Conservation (phyloP, 2,329 filamentous ascomycete species). For the Alternaria sp. region DNA sequence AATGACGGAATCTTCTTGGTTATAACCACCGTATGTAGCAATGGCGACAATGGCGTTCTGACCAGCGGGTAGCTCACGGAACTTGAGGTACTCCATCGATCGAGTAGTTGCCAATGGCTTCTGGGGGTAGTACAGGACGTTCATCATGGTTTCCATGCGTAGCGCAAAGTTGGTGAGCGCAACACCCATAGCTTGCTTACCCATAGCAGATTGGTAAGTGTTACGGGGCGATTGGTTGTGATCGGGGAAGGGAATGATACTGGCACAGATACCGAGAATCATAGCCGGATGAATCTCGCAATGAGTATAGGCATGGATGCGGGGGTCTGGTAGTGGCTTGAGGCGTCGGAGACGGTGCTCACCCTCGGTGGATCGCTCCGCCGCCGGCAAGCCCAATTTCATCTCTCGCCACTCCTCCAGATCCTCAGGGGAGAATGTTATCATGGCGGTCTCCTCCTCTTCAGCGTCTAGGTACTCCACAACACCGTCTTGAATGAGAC, state of each 20-base stretch:
- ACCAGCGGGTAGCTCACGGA: slow-evolving; percentile 93
- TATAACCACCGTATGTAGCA: slow-evolving; percentile 96
- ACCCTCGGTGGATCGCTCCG: slow-evolving; percentile 62
- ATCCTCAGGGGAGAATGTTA: slow-evolving; percentile 98
- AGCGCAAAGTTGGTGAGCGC: slow-evolving; percentile 97
- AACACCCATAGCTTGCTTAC: slow-evolving; percentile 99
- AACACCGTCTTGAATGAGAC: slow-evolving; percentile 81
- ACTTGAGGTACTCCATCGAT: slow-evolving; percentile 98
- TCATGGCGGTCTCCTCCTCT: slow-evolving; percentile 99
- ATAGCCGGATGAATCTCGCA: slow-evolving; percentile 99
- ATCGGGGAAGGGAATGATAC: slow-evolving; percentile 99
- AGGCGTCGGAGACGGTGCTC: slow-evolving; percentile 84
- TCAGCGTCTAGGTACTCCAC: slow-evolving; percentile 98
- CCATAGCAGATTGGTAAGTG: slow-evolving; percentile 99
- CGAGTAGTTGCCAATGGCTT: slow-evolving; percentile 95
- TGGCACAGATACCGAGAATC: slow-evolving; percentile 97
- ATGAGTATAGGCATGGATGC: slow-evolving; percentile 92
- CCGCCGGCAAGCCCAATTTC: slow-evolving; percentile 53
- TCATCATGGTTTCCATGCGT: slow-evolving; percentile 99
- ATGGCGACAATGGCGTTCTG: slow-evolving; percentile 99
- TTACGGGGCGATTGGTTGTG: slow-evolving; percentile 99
- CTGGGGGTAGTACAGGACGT: slow-evolving; percentile 98
- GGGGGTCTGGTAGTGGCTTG: slow-evolving; percentile 85
- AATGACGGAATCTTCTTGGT: slow-evolving; percentile 99
- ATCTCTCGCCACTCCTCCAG: slow-evolving; percentile 68